These are phyloP conservation scores for Trypanosoma cruzi DNA, from an alignment of 208 protist genomes.

Conservation along the genomic window DNA sequence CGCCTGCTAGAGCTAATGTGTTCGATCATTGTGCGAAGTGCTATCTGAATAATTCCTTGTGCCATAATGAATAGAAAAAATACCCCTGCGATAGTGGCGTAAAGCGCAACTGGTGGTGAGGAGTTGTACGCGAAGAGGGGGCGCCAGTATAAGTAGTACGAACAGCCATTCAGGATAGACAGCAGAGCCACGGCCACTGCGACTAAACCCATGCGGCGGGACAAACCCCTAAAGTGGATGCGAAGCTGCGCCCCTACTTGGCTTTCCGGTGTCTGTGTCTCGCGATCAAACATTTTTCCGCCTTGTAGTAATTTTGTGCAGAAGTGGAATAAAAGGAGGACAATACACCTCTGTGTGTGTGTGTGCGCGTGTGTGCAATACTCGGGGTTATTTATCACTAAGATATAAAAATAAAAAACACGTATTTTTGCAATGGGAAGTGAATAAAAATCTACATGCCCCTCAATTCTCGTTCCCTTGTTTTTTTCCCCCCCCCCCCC, in stretches of 20 bases:
- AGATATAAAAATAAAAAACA: conserved; percentile 1
- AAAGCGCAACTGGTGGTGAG: conserved; percentile 14
- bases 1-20: conserved; percentile 9
- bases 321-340: neutral
- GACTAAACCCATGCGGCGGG: conserved; percentile 10
- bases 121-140: neutral
- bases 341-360: neutral
- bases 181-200: conserved; percentile 3
- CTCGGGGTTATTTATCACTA: neutral
- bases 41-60: conserved; percentile 16
- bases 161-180: conserved; percentile 34
- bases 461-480: neutral
- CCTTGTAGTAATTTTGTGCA: neutral
- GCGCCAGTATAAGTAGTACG: conserved; percentile 41
- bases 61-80: conserved; percentile 22
- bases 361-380: neutral
- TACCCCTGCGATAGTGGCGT: conserved; percentile 15
- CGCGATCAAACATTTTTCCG: conserved; percentile 3
- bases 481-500: neutral
- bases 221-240: conserved; percentile 26
- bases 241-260: conserved; percentile 23
- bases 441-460: neutral
- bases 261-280: conserved; percentile 17
- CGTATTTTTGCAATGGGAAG: neutral
- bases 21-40: conserved; percentile 24